These are phyloP conservation scores for Globisporangium cystogenes DNA, from an alignment of 352 stramenopile genomes.

Conservation along the genomic window DNA sequence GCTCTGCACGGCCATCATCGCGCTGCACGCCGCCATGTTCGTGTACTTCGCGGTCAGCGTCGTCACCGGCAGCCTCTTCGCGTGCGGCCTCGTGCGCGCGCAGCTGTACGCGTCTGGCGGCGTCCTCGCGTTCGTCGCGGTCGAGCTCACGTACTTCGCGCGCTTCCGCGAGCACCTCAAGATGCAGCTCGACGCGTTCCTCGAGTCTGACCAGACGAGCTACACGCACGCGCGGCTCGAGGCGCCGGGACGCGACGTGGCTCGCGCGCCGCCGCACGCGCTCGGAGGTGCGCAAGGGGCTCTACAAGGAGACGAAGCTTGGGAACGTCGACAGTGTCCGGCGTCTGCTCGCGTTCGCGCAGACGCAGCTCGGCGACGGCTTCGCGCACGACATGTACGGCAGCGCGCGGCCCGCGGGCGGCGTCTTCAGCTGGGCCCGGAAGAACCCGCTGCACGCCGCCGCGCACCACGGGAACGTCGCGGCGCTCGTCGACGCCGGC, in stretches of 20 bases:
- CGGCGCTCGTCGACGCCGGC: slow-evolving; percentile 41
- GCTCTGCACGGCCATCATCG: slow-evolving; percentile 45
- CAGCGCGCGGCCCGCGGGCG: no score
- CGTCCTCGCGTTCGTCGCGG: slow-evolving; percentile 44
- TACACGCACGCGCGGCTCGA: slow-evolving; percentile 31
- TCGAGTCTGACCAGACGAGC: slow-evolving; percentile 64
- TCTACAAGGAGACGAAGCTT: slow-evolving; percentile 66
- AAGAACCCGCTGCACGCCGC: slow-evolving; percentile 86
- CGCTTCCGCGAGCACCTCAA: slow-evolving; percentile 81
- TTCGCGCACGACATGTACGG: slow-evolving; percentile 64
- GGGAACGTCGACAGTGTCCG: slow-evolving; percentile 57
- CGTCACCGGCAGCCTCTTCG: slow-evolving; percentile 59
- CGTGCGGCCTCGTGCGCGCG: slow-evolving; percentile 29
- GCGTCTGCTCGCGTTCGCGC: slow-evolving; percentile 38
- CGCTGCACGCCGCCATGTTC: slow-evolving; percentile 45
- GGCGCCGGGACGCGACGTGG: slow-evolving; percentile 13
- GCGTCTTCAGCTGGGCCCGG: slow-evolving; percentile 66
- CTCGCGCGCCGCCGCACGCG: slow-evolving; percentile 33
- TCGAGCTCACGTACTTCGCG: slow-evolving; percentile 74
- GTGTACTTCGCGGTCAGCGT: slow-evolving; percentile 61
- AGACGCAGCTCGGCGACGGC: slow-evolving; percentile 39
- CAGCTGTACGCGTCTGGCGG: slow-evolving; percentile 41
- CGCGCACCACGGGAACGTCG: slow-evolving; percentile 74
- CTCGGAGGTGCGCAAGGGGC: slow-evolving; percentile 62
- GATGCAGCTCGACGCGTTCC: slow-evolving; percentile 78